Evolutionary conservation across 257 asterid species (phyloP).

Genomic region (Leptodermis oblonga): DNA sequence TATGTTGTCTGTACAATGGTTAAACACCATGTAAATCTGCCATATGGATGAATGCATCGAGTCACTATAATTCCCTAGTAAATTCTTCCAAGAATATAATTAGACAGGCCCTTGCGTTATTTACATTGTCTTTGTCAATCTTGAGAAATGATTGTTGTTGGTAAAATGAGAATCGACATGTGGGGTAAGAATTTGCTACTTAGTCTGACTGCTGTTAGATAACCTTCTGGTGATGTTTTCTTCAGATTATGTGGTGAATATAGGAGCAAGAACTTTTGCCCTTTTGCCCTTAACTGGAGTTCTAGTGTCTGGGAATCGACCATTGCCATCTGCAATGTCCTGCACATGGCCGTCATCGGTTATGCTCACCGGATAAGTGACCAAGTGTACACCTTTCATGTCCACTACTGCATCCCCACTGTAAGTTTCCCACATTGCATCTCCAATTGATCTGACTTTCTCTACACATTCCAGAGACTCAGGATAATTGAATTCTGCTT

Average conservation of each 20-base stretch:
- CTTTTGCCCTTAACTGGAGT: conserved; percentile 57
- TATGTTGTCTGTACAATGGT: neutral
- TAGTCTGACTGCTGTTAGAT: neutral
- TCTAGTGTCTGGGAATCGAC: conserved; percentile 65
- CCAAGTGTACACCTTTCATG: conserved; percentile 76
- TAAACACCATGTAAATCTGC: neutral
- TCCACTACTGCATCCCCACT: conserved; percentile 55
- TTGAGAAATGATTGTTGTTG: neutral
- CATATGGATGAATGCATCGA: neutral
- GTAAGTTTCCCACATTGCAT: conserved; percentile 66
- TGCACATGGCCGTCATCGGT: conserved; percentile 49
- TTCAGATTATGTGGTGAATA: conserved; percentile 57
- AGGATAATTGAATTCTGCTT: conserved; percentile 48
- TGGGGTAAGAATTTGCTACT: neutral
- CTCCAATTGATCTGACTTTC: conserved; percentile 52
- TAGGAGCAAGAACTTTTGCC: conserved; percentile 54
- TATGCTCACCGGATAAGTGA: conserved; percentile 56
- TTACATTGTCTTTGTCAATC: neutral
- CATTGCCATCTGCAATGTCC: conserved; percentile 41
- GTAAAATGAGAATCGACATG: neutral
- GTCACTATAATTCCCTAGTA: neutral
- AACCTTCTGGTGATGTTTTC: neutral
- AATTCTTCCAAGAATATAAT: neutral
- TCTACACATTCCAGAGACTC: conserved; percentile 55
- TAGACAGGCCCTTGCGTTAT: neutral